Evolutionary conservation across 495 filamentous ascomycete species (phyloP), one percentile per base, ranked within the genome.

Genomic region (Aspergillus homomorphus): DNA sequence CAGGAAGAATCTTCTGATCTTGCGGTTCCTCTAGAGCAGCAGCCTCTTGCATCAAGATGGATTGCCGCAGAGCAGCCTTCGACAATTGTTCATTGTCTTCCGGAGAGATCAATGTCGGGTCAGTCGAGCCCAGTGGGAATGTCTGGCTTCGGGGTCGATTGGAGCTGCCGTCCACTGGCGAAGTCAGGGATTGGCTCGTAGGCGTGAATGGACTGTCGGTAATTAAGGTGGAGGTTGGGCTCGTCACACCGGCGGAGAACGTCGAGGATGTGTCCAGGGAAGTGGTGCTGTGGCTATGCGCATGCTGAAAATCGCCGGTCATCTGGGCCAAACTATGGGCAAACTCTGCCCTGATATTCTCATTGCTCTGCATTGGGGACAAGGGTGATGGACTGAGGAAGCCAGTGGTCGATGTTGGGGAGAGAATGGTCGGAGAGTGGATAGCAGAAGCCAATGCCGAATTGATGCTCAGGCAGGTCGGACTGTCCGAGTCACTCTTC

Each of bases 141-240:
- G 94, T 98, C 72, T 96, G 92, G 71, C 92, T 95, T 68, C 94
- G 84, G 23, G 90, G 92, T 33, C 92, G 83, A 63, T 85, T 87
- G 55, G 80, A 79, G 59, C 78, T 78, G 51, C 67, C 76, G 51
- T 76, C 77, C 16, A 79, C 74, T 4, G 80, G 77, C 30, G 83
- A 81, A 8, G 88, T 78, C 45, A 85, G 79, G 30, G 79, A 82
- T 53, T 87, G 87, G 58, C 85, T 84, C 19, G 83, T 79, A 33
- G 87, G 80, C 28, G 87, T 82, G 62, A 90, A 92, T 15, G 87
- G 84, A 52, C 84, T 88, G 50, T 84, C 87, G 1, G 87, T 86
- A 57, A 95, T 84, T 66, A 96, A 89, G 3, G 93, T 91, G 12
- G 92, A 91, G 2, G 89, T 87, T 45, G 94, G 94, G 63, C 90